These are phyloP conservation scores for Pseudocercospora vitis DNA, from an alignment of 2,329 filamentous ascomycete genomes.

Conservation along the genomic window DNA sequence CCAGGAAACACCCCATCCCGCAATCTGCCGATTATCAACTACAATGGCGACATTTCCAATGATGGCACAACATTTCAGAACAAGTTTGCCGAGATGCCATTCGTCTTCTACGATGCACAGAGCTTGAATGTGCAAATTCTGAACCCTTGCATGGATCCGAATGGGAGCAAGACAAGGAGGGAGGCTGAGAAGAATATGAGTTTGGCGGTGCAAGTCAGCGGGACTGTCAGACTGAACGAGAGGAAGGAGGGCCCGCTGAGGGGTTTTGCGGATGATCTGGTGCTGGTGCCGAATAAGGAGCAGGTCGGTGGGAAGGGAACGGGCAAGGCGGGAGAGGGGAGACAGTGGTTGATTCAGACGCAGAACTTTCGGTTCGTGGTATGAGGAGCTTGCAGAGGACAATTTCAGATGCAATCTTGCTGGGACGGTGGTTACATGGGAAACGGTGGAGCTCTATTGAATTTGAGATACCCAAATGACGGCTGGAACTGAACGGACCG, in stretches of 20 bases:
- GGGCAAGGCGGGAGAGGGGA: slow-evolving; percentile 34
- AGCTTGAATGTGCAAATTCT: slow-evolving; percentile 75
- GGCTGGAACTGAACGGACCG: too few relatives aligned
- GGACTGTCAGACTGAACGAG: slow-evolving; percentile 66
- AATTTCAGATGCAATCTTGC: too few relatives aligned
- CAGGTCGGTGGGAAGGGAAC: slow-evolving; percentile 34
- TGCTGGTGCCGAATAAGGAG: slow-evolving; percentile 65
- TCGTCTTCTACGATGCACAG: slow-evolving; percentile 69
- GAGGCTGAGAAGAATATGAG: slow-evolving; percentile 61
- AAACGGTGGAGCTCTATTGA: too few relatives aligned
- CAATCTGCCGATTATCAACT: slow-evolving; percentile 65
- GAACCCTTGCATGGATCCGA: slow-evolving; percentile 54
- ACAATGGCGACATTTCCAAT: slow-evolving; percentile 71
- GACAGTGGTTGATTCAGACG: slow-evolving; percentile 44
- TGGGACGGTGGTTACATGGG: too few relatives aligned
- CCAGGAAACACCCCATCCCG: slow-evolving; percentile 52
- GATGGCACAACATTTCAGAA: slow-evolving; percentile 65
- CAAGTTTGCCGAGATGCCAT: slow-evolving; percentile 62
- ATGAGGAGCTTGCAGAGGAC: too few relatives aligned
- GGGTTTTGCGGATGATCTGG: slow-evolving; percentile 76
- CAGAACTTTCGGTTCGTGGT: slow-evolving; percentile 48
- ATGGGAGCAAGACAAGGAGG: slow-evolving; percentile 34
- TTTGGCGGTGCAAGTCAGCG: slow-evolving; percentile 71
- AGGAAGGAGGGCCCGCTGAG: slow-evolving; percentile 61
- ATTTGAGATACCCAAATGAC: too few relatives aligned